Evolutionary conservation across 2,329 filamentous ascomycete genomes (phyloP), one percentile per base, ranked within the genome.

Genomic region (Ciborinia camelliae): DNA sequence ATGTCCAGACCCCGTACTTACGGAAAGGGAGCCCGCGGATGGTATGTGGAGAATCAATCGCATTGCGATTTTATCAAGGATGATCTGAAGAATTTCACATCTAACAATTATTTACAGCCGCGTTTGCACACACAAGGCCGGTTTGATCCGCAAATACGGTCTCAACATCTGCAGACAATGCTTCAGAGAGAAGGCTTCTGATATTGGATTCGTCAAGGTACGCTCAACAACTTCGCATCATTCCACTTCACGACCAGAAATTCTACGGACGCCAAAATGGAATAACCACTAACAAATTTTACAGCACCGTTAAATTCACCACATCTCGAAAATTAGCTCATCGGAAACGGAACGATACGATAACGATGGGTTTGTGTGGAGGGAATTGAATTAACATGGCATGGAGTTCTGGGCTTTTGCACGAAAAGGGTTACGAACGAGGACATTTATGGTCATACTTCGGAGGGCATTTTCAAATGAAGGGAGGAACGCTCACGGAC

Each of bases 91-190:
- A 57, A 57, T 23, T 62, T 51, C 37, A 14, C 41, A 53, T 65
- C 68, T 69, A 65, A 70, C 65, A 41, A 43, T 39, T 23, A 18
- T 43, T 30, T 60, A 67, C 77, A 91, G 88, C 85, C 89, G 88
- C 78, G 88, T 90, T 79, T 91, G 88, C 91, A 92, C 92, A 79
- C 94, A 99, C 90, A 89, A 87, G 79, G 94, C 95, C 78, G 95
- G 95, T 96, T 89, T 99, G 75, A 97, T 99, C 88, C 93, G 95
- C 86, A 99, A 99, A 86, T 99, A 99, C 85, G 94, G 95, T 79
- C 87, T 97, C 76, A 92, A 96, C 82, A 86, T 90, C 79, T 90
- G 87, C 86, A 86, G 87, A 85, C 87, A 90, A 80, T 90, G 87
- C 84, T 90, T 89, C 85, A 84, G 87, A 77, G 87, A 90, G 83